Evolutionary conservation across 2,329 filamentous ascomycete genomes (phyloP), one percentile per base, ranked within the genome.

Genomic region (Fusarium aywerte): DNA sequence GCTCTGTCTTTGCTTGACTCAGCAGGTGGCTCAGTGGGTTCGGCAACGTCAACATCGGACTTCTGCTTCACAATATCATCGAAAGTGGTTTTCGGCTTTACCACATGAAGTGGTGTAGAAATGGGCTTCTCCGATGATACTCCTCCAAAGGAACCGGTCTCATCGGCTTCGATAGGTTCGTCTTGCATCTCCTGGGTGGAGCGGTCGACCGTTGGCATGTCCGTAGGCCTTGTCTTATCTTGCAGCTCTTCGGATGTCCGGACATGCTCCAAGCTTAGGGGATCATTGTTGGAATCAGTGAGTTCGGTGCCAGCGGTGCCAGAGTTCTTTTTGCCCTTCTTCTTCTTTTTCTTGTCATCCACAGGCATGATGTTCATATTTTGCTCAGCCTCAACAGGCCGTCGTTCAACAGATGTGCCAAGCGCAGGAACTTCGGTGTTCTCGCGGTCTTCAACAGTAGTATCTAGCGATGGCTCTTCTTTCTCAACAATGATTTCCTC

Each of bases 281-380:
- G 11, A 18, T 33, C 42, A 31, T 38, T 29, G n/a, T 29, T 42
- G 29, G 20, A 39, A 15, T 52, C 47, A 9, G 16, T 32, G 10
- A 36, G 43, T 21, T 32, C 32, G n/a, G 21, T 25, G 12, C 21
- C 32, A 38, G 21, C 33, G 38, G 21, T 25, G 16, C 7, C 21
- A 25, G n/a, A 36, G 23, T 16, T 36, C n/a, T 15, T 38, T 20
- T 20, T 48, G n/a, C 21, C 18, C 20, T 29, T 67, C 43, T 71
- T 64, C 33, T 64, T 62, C 42, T 64, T 65, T 45, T 71, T 62
- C 43, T 67, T 53, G 36, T 66, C 47, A 44, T 73, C 63, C 7
- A 50, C 51, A 52, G 54, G 7, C 25, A 13, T 29, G 12, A 8
- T 20, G n/a, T 43, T 52, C 31, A 44, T 27, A 13, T 18, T 33